Conservation (phyloP, 148 eudicot genomes). For the Diospyros kaki region DNA sequence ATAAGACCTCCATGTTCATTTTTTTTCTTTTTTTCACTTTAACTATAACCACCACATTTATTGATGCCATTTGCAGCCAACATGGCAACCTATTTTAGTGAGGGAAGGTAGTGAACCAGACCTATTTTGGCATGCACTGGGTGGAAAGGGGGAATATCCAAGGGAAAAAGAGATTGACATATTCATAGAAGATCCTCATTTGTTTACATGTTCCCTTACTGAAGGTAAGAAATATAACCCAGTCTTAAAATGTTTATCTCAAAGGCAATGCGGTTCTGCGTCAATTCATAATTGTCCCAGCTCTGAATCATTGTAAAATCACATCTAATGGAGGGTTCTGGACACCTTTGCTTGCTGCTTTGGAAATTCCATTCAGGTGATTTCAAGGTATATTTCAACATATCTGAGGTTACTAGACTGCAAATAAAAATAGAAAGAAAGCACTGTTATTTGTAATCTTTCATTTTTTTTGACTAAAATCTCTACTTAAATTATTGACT, state of each 20-base stretch:
- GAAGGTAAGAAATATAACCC: slow-evolving; percentile 21
- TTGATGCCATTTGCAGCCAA: slow-evolving; percentile 28
- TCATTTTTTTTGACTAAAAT: neutral
- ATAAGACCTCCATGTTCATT: neutral
- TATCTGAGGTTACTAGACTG: neutral
- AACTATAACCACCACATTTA: slow-evolving; percentile 1
- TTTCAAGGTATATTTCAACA: slow-evolving; percentile 26
- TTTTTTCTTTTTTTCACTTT: neutral
- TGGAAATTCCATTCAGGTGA: slow-evolving; percentile 24
- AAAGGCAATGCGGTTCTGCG: slow-evolving; percentile 19
- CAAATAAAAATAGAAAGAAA: neutral
- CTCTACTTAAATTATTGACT: neutral
- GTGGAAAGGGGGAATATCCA: slow-evolving; percentile 36
- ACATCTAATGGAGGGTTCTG: slow-evolving; percentile 25
- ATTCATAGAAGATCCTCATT: slow-evolving; percentile 30
- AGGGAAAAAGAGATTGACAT: slow-evolving; percentile 23
- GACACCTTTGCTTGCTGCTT: slow-evolving; percentile 12
- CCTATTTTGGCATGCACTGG: slow-evolving; percentile 32
- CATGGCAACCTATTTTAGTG: slow-evolving; percentile 39
- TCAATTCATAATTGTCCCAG: slow-evolving; percentile 18
- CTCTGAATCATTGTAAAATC: slow-evolving; percentile 20
- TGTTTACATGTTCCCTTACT: slow-evolving; percentile 28
- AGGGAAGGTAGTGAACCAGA: slow-evolving; percentile 46
- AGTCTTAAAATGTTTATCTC: neutral
- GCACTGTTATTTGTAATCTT: neutral